phyloP scores from a whole-genome alignment of 1,284 basidiomycete species.

The Meripilus lineatus region DNA sequence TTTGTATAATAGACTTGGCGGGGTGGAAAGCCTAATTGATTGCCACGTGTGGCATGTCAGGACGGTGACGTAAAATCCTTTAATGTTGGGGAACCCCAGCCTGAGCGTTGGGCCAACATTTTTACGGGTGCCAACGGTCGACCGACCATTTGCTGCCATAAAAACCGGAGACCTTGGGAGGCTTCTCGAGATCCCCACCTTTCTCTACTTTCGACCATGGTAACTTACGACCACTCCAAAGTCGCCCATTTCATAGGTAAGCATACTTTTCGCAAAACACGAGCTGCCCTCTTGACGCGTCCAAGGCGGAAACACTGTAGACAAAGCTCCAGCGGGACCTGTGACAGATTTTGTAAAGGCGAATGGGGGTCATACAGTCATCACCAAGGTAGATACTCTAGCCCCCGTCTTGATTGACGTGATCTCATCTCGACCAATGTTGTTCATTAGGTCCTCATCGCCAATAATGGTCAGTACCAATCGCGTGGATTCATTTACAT shows the following conservation, averaged over 20 bases:
- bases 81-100: slow-evolving; percentile 13
- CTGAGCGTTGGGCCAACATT: neutral
- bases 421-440: too few relatives aligned
- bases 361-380: slow-evolving; percentile 96
- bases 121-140: neutral
- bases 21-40: too few relatives aligned
- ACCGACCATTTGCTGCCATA: neutral
- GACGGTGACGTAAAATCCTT: slow-evolving; percentile 7
- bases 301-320: slow-evolving; percentile 88
- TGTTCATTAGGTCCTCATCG: slow-evolving; percentile 95
- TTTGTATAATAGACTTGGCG: too few relatives aligned
- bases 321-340: slow-evolving; percentile 73
- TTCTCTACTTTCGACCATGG: slow-evolving; percentile 37
- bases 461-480: slow-evolving; percentile 78
- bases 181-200: neutral
- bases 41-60: slow-evolving; percentile 1
- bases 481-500: slow-evolving; percentile 9
- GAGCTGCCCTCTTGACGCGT: slow-evolving; percentile 16
- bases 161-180: neutral
- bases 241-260: slow-evolving; percentile 85
- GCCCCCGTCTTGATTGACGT: too few relatives aligned
- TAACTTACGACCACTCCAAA: slow-evolving; percentile 70
- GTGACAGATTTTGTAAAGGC: slow-evolving; percentile 91
- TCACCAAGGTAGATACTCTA: slow-evolving; percentile 76
- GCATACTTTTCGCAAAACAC: slow-evolving; percentile 18